Percentiles rank a stretch among this genome's conserved stretches.
Evolutionary conservation across 2,329 filamentous ascomycete species (phyloP).

Genomic region (Talaromyces sp.): DNA sequence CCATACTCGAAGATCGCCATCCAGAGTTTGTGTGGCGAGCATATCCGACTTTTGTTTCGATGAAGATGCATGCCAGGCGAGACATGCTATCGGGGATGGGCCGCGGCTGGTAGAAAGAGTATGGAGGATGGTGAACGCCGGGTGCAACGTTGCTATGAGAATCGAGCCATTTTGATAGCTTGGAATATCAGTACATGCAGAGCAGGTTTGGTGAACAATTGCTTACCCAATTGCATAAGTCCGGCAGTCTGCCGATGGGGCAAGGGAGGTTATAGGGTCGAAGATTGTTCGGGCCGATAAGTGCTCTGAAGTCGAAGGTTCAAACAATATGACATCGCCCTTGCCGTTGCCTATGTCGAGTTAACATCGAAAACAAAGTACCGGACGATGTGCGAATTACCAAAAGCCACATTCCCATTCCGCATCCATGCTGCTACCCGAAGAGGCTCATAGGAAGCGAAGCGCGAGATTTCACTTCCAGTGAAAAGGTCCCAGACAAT

Average conservation of each 20-base stretch:
- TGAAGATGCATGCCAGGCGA: slow-evolving; percentile 95
- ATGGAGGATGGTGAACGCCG: slow-evolving; percentile 89
- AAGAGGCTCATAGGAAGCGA: slow-evolving; percentile 84
- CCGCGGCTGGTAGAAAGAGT: slow-evolving; percentile 79
- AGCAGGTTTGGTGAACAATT: not conserved
- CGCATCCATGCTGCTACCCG: slow-evolving; percentile 90
- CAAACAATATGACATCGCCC: slow-evolving; percentile 91
- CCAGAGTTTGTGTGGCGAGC: slow-evolving; percentile 86
- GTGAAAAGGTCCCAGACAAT: slow-evolving; percentile 97
- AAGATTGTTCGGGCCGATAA: slow-evolving; percentile 88
- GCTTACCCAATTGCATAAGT: slow-evolving; percentile 93
- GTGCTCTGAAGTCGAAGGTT: slow-evolving; percentile 88
- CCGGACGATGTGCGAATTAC: slow-evolving; percentile 48
- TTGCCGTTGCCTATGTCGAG: slow-evolving; percentile 73
- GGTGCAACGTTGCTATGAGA: slow-evolving; percentile 81
- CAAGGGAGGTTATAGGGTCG: slow-evolving; percentile 89
- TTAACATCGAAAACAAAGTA: slow-evolving; percentile 15
- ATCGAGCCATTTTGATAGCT: slow-evolving; percentile 96
- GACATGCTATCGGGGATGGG: slow-evolving; percentile 79
- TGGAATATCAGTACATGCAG: slow-evolving; percentile 15
- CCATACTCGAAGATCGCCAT: slow-evolving; percentile 93
- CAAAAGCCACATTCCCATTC: slow-evolving; percentile 95
- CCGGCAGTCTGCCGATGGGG: slow-evolving; percentile 82
- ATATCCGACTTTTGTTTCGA: slow-evolving; percentile 96
- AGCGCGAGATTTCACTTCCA: slow-evolving; percentile 85